Evolutionary conservation across 768 basidiomycete genomes (phyloP).

Genomic region (Agaricus subrufescens): DNA sequence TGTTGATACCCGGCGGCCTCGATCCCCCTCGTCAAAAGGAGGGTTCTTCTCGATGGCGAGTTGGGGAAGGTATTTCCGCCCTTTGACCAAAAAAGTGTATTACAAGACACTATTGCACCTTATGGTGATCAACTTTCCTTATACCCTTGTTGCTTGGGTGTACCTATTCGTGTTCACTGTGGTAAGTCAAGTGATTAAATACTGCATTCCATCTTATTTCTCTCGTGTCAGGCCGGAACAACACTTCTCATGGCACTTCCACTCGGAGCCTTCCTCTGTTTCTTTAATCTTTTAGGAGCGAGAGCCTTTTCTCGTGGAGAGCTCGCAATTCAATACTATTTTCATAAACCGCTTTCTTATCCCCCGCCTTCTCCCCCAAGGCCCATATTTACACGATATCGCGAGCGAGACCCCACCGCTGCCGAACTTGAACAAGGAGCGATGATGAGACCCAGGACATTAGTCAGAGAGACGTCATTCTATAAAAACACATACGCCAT

Average conservation of each 20-base stretch:
- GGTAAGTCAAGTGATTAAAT: constrained; percentile 36
- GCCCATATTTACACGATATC: constrained; percentile 70
- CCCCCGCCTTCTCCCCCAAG: constrained; percentile 60
- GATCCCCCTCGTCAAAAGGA: not conserved
- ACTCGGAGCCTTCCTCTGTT: constrained; percentile 72
- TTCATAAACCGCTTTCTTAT: constrained; percentile 65
- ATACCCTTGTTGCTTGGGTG: constrained; percentile 71
- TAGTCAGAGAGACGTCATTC: constrained; percentile 63
- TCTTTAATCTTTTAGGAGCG: constrained; percentile 72
- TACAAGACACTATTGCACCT: constrained; percentile 67
- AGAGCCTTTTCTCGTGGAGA: constrained; percentile 68
- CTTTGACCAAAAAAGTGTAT: constrained; percentile 51
- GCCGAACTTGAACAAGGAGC: constrained; percentile 46
- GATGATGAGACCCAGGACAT: constrained; percentile 11
- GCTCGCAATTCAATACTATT: constrained; percentile 64
- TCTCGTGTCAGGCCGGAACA: constrained; percentile 56
- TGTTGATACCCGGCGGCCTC: not conserved
- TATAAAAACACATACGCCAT: constrained; percentile 80
- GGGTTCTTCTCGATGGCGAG: constrained; percentile 29
- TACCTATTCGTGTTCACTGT: constrained; percentile 79
- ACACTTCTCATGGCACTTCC: constrained; percentile 77
- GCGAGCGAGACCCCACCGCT: constrained; percentile 43
- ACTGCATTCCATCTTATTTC: not conserved
- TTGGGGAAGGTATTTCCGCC: constrained; percentile 62
- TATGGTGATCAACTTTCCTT: constrained; percentile 72